Conservation (phyloP, 129 eudicot genomes). For the Saussurea involucrata region DNA sequence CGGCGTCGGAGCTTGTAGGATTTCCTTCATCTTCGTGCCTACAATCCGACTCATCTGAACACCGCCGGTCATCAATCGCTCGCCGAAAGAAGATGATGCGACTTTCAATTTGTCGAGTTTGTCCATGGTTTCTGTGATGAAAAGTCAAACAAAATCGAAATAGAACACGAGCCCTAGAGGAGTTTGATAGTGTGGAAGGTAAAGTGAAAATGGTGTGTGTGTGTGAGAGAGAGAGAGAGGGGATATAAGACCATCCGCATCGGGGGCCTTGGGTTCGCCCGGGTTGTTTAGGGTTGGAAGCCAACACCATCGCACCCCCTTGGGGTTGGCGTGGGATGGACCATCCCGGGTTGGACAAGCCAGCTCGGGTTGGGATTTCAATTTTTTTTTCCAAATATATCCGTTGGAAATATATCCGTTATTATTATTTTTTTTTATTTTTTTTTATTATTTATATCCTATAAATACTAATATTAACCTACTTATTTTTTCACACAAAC, state of each 20-base stretch:
- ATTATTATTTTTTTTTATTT: no score
- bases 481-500: no score
- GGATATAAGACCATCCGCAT: not conserved
- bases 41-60: slow-evolving; percentile 56
- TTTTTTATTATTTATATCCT: no score
- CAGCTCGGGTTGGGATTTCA: no score
- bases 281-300: no score
- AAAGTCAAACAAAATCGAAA: not conserved
- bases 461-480: no score
- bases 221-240: not conserved
- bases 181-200: slow-evolving; percentile 1
- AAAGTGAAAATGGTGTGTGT: slow-evolving; percentile 23
- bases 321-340: no score
- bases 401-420: no score
- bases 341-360: no score
- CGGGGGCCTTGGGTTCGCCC: no score
- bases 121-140: slow-evolving; percentile 10
- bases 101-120: slow-evolving; percentile 59
- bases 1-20: slow-evolving; percentile 65
- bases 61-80: slow-evolving; percentile 60
- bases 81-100: slow-evolving; percentile 82
- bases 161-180: not conserved
- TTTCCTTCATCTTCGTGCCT: slow-evolving; percentile 60
- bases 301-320: no score
- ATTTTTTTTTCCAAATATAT: no score